Conservation (phyloP, 2,329 filamentous ascomycete species). For the Fusarium sp. region DNA sequence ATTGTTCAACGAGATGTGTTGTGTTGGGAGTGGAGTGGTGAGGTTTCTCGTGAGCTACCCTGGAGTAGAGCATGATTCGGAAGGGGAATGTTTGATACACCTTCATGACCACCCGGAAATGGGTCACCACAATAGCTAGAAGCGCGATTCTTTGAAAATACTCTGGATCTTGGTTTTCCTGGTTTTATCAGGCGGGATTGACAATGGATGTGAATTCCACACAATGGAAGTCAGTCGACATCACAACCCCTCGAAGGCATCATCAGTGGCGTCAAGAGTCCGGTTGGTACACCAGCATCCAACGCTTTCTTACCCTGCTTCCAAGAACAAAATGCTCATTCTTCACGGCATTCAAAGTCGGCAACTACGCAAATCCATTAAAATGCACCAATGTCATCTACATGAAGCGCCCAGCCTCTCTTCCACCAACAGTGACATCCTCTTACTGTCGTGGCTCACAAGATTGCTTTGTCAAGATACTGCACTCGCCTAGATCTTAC, state of each 20-base stretch:
- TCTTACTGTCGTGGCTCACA: background rate
- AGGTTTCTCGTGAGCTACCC: background rate
- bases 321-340: background rate
- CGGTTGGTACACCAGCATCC: too few relatives aligned
- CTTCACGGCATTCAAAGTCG: background rate
- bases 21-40: background rate
- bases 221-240: too few relatives aligned
- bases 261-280: background rate
- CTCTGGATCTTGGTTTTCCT: background rate
- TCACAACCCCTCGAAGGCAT: background rate
- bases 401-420: background rate
- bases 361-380: background rate
- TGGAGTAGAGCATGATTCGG: background rate
- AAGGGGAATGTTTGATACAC: background rate
- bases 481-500: background rate
- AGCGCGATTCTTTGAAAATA: background rate
- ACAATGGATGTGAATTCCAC: too few relatives aligned
- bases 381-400: background rate
- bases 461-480: background rate
- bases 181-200: background rate
- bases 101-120: background rate
- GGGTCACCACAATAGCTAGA: background rate
- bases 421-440: background rate
- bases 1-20: slow-evolving; percentile 7
- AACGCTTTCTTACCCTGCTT: background rate